Percentiles rank a stretch among this genome's conserved stretches.
Evolutionary conservation across 306 rosid genomes (phyloP).

Genomic region (Lathyrus aphaca): DNA sequence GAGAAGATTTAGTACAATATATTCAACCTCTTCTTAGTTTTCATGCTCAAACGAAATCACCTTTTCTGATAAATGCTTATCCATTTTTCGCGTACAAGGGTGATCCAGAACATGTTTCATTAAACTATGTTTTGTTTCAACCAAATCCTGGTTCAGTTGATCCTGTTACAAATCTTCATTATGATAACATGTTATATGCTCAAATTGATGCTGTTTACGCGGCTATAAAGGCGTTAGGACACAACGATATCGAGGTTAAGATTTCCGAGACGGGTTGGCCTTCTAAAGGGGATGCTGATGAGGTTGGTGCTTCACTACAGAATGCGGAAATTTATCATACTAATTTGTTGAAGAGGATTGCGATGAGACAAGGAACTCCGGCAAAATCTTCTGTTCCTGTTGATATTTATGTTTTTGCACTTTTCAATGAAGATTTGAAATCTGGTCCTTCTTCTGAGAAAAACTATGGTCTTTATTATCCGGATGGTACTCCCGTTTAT

Average conservation of each 20-base stretch:
- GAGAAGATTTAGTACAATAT: slow-evolving; percentile 54
- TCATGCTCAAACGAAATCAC: slow-evolving; percentile 66
- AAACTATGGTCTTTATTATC: slow-evolving; percentile 86
- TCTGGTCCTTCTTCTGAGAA: slow-evolving; percentile 82
- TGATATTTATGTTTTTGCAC: slow-evolving; percentile 82
- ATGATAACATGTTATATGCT: slow-evolving; percentile 91
- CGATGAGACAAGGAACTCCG: slow-evolving; percentile 73
- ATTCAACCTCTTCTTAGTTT: slow-evolving; percentile 69
- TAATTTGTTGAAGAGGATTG: slow-evolving; percentile 65
- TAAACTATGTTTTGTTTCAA: slow-evolving; percentile 75
- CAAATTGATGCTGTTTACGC: slow-evolving; percentile 92
- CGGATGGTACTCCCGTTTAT: slow-evolving; percentile 77
- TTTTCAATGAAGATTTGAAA: slow-evolving; percentile 85
- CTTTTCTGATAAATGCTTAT: slow-evolving; percentile 81
- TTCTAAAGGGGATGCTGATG: slow-evolving; percentile 74
- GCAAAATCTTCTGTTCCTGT: slow-evolving; percentile 75
- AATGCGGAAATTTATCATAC: slow-evolving; percentile 79
- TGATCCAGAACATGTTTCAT: slow-evolving; percentile 54
- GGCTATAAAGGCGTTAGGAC: slow-evolving; percentile 78
- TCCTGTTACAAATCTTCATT: slow-evolving; percentile 67
- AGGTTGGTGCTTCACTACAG: slow-evolving; percentile 71
- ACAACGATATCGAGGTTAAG: slow-evolving; percentile 67
- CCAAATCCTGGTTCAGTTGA: slow-evolving; percentile 75
- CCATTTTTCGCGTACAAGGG: slow-evolving; percentile 83
- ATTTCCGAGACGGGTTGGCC: slow-evolving; percentile 98